phyloP scores from a whole-genome alignment of 345 rosid genomes.

The Rhodamnia rubescens region DNA sequence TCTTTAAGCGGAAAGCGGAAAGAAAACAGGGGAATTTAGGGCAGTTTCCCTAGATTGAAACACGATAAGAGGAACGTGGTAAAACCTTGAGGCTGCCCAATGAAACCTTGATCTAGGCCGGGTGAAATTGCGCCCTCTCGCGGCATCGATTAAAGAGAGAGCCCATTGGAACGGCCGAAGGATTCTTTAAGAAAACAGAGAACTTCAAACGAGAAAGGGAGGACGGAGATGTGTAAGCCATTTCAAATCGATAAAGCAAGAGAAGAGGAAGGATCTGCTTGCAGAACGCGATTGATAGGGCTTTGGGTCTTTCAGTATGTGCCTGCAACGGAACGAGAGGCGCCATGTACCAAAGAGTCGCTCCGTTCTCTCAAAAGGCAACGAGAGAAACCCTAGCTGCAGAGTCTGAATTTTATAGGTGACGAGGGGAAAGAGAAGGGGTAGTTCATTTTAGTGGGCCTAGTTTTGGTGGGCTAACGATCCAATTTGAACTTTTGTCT shows the following conservation, averaged over 20 bases:
- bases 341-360: background rate
- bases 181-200: too few relatives aligned
- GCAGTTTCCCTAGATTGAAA: background rate
- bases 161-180: constrained; percentile 1
- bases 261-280: background rate
- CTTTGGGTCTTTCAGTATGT: background rate
- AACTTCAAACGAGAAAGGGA: too few relatives aligned
- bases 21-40: background rate
- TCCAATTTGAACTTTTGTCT: too few relatives aligned
- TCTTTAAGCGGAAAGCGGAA: background rate
- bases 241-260: background rate
- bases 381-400: background rate
- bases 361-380: background rate
- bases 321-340: background rate
- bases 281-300: background rate
- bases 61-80: background rate
- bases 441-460: background rate
- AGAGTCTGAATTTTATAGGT: background rate
- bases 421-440: background rate
- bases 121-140: constrained; percentile 1
- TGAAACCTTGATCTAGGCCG: background rate
- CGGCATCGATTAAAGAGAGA: background rate
- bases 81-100: background rate
- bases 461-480: background rate
- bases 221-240: background rate